These are phyloP conservation scores for Dalbergia oliveri DNA, from an alignment of 306 rosid genomes.

Conservation along the genomic window DNA sequence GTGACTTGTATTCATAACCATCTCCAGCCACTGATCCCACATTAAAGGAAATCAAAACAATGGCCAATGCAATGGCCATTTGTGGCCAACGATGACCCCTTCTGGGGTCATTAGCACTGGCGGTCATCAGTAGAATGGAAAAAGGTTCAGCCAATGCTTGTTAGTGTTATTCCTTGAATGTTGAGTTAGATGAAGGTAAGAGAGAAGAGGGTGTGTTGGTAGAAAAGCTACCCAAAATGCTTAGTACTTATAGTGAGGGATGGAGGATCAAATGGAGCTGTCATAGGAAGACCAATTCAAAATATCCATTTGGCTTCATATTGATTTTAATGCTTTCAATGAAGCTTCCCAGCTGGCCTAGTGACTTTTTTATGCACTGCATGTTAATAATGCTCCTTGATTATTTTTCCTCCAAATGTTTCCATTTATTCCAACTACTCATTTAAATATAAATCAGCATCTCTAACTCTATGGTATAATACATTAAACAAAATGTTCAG, in stretches of 20 bases:
- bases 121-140: neutral
- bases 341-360: slow-evolving; percentile 51
- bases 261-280: slow-evolving; percentile 44
- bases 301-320: neutral
- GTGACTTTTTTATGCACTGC: neutral
- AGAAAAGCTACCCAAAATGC: neutral
- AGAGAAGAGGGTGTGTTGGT: neutral
- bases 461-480: neutral
- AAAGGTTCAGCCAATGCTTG: neutral
- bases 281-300: slow-evolving; percentile 35
- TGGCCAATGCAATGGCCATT: slow-evolving; percentile 60
- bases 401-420: slow-evolving; percentile 25
- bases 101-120: slow-evolving; percentile 46
- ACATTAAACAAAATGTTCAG: neutral
- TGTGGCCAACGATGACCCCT: slow-evolving; percentile 55
- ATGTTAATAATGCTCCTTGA: neutral
- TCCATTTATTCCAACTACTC: slow-evolving; percentile 41
- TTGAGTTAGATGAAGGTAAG: neutral
- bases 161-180: neutral
- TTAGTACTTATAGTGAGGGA: neutral
- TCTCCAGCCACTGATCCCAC: slow-evolving; percentile 60
- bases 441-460: slow-evolving; percentile 9
- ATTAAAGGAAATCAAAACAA: slow-evolving; percentile 54
- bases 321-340: slow-evolving; percentile 23
- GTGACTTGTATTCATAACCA: slow-evolving; percentile 54